phyloP scores from a whole-genome alignment of 1,139 yeast genomes.

The Candida freyschussii region DNA sequence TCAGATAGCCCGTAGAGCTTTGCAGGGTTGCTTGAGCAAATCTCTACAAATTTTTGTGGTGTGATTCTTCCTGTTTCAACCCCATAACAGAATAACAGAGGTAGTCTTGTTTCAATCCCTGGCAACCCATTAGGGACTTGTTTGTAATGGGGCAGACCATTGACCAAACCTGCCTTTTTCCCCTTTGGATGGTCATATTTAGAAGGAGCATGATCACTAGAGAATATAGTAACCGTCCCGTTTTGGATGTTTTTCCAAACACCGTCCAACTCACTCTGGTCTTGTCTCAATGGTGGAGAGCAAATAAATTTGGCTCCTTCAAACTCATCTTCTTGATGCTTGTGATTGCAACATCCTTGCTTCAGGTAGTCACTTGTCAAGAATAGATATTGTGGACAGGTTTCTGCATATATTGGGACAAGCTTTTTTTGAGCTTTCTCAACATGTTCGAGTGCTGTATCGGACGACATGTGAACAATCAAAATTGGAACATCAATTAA shows the following conservation, averaged over 20 bases:
- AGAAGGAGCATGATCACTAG: conserved; percentile 46
- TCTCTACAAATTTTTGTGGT: conserved; percentile 39
- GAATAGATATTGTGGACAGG: conserved; percentile 45
- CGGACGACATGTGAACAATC: conserved; percentile 45
- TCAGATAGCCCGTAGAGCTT: conserved; percentile 38
- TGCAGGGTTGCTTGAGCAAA: conserved; percentile 40
- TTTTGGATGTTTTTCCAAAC: conserved; percentile 42
- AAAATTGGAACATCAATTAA: conserved; percentile 40
- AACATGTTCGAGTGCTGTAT: conserved; percentile 37
- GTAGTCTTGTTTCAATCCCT: conserved; percentile 43
- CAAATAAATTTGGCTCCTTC: conserved; percentile 46
- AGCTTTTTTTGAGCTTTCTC: conserved; percentile 37
- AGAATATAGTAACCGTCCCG: conserved; percentile 43
- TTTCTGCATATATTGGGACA: conserved; percentile 41
- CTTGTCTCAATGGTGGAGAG: conserved; percentile 43
- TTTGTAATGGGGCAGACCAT: conserved; percentile 35
- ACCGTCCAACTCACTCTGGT: conserved; percentile 34
- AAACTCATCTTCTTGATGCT: conserved; percentile 27
- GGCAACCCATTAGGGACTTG: conserved; percentile 42
- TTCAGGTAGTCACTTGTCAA: conserved; percentile 35
- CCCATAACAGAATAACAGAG: conserved; percentile 39
- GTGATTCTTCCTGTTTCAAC: conserved; percentile 37
- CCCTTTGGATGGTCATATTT: conserved; percentile 36
- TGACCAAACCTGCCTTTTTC: conserved; percentile 34
- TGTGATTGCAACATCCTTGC: conserved; percentile 28